Evolutionary conservation across 2,329 filamentous ascomycete genomes (phyloP).

Genomic region (Diaporthe velutina): DNA sequence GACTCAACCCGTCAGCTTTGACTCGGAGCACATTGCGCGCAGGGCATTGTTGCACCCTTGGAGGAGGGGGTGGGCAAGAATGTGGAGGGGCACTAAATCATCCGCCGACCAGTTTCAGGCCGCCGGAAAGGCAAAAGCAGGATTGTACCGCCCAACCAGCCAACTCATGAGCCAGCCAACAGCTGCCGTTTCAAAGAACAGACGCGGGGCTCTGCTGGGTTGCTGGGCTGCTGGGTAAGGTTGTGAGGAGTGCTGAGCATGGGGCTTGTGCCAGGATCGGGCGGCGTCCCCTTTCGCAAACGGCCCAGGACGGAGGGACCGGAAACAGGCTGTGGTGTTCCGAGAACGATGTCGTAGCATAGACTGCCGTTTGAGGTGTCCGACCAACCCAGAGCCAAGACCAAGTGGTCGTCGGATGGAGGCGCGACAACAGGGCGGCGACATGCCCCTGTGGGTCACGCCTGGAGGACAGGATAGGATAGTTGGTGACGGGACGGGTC

Average conservation of each 20-base stretch:
- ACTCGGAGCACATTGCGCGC: conserved; percentile 18
- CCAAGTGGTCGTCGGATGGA: conserved; percentile 18
- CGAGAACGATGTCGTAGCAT: conserved; percentile 9
- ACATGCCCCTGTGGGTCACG: not conserved
- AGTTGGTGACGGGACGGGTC: conserved; percentile 6
- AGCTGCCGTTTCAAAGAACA: conserved; percentile 10
- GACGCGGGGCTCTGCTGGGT: conserved; percentile 3
- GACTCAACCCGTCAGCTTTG: conserved; percentile 29
- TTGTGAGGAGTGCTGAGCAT: not conserved
- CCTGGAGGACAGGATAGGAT: not conserved
- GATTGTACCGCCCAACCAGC: not conserved
- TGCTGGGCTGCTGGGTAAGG: not conserved
- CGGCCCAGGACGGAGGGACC: conserved; percentile 18
- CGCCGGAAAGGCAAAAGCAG: conserved; percentile 15
- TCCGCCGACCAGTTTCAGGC: conserved; percentile 30
- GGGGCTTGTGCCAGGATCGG: conserved; percentile 23
- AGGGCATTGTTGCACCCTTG: conserved; percentile 7
- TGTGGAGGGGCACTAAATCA: conserved; percentile 6
- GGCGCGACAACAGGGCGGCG: conserved; percentile 10
- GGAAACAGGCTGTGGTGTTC: conserved; percentile 28
- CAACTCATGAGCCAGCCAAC: conserved; percentile 15
- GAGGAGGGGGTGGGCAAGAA: not conserved
- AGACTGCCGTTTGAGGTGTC: conserved; percentile 26
- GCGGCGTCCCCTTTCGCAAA: conserved; percentile 8
- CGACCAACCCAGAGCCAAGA: not conserved